Conservation (phyloP, 139 green algal species). For the Auxenochlorella protothecoides region DNA sequence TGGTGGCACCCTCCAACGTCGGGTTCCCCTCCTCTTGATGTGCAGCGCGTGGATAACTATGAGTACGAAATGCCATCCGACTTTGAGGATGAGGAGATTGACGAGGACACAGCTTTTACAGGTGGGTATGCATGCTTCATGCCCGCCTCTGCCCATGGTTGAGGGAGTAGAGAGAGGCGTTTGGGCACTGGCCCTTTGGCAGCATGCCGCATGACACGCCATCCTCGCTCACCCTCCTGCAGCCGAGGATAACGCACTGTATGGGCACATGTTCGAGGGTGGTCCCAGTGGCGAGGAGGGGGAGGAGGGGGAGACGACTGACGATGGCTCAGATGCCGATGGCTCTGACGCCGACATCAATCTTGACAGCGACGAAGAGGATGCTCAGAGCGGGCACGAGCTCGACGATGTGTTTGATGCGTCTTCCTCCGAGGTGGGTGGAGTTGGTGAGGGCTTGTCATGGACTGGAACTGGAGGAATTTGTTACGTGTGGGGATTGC, state of each 20-base stretch:
- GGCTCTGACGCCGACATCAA: neutral
- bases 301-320: slow-evolving; percentile 16
- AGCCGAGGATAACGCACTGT: slow-evolving; percentile 71
- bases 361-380: slow-evolving; percentile 15
- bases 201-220: neutral
- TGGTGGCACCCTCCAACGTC: no score
- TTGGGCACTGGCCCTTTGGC: neutral
- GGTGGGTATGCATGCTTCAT: slow-evolving; percentile 6
- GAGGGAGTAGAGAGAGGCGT: neutral
- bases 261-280: slow-evolving; percentile 52
- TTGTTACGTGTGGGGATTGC: no score
- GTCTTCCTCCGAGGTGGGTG: no score
- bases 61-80: slow-evolving; percentile 80
- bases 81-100: slow-evolving; percentile 94
- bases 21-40: neutral
- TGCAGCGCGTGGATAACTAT: slow-evolving; percentile 75
- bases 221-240: neutral
- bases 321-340: neutral
- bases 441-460: no score
- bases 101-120: slow-evolving; percentile 87
- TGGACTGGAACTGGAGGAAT: no score
- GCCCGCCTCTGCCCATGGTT: neutral
- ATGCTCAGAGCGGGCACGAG: slow-evolving; percentile 12
- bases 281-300: slow-evolving; percentile 18
- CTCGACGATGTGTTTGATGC: neutral